These are phyloP conservation scores for Chaetoceros muelleri DNA, from an alignment of 108 stramenopile genomes.

Conservation along the genomic window DNA sequence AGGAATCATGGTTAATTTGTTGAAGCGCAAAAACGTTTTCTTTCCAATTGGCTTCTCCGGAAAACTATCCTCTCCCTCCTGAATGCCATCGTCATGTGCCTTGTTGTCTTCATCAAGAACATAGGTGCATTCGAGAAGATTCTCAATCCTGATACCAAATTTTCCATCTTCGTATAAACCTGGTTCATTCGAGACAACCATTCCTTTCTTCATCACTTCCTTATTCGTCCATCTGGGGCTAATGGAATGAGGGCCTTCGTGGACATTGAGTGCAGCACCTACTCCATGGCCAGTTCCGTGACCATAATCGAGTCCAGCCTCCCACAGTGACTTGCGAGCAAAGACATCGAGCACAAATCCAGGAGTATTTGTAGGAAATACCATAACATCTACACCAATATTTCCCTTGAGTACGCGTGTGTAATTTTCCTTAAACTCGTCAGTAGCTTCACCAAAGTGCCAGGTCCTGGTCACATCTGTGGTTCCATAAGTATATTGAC, in stretches of 20 bases:
- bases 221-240: conserved; percentile 57
- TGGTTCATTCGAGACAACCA: conserved; percentile 96
- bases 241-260: conserved; percentile 90
- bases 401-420: conserved; percentile 95
- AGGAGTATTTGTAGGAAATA: conserved; percentile 91
- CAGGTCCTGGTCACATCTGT: conserved; percentile 97
- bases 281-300: conserved; percentile 99
- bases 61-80: conserved; percentile 19
- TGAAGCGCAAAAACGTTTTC: conserved; percentile 75
- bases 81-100: conserved; percentile 11
- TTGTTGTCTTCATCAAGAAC: conserved; percentile 19
- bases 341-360: conserved; percentile 92
- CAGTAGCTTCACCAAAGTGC: conserved; percentile 81
- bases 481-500: conserved; percentile 92
- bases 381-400: conserved; percentile 82
- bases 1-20: conserved; percentile 78
- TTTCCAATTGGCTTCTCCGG: conserved; percentile 21
- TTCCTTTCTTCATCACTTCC: conserved; percentile 81
- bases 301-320: conserved; percentile 84
- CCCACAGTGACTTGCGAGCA: conserved; percentile 88
- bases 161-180: conserved; percentile 93
- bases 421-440: conserved; percentile 64
- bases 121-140: conserved; percentile 61
- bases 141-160: conserved; percentile 96
- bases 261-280: conserved; percentile 94